These are phyloP conservation scores for Xylariaceae sp. DNA, from an alignment of 2,329 filamentous ascomycete species.

Conservation along the genomic window DNA sequence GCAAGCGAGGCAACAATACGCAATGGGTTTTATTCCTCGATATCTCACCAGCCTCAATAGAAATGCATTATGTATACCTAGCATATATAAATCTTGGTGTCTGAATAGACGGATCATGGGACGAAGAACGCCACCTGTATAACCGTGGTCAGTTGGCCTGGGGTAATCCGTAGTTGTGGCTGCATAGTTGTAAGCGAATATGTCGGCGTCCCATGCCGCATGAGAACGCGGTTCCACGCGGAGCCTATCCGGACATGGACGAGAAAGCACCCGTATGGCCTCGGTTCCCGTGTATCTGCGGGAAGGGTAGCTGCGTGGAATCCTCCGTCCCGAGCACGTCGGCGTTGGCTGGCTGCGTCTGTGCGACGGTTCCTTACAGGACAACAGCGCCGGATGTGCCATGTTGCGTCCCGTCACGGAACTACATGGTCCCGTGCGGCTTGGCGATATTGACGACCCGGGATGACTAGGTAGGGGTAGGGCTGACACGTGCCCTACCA, in stretches of 20 bases:
- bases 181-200: background rate
- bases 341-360: background rate
- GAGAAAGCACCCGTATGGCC: background rate
- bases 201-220: background rate
- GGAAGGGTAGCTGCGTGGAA: background rate
- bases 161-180: background rate
- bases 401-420: background rate
- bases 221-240: too few species aligned
- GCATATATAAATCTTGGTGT: background rate
- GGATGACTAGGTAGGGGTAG: background rate
- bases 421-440: background rate
- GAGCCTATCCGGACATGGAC: too few species aligned
- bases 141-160: background rate
- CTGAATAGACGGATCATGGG: background rate
- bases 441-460: background rate
- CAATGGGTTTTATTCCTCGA: too few species aligned
- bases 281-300: background rate
- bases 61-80: background rate
- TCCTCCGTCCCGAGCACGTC: background rate
- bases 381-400: background rate
- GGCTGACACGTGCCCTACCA: background rate
- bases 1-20: too few species aligned
- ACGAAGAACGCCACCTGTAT: conserved; percentile 1
- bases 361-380: background rate
- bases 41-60: background rate